Base-by-base conservation (phyloP, 306 rosid species). In the Purshia tridentata region DNA sequence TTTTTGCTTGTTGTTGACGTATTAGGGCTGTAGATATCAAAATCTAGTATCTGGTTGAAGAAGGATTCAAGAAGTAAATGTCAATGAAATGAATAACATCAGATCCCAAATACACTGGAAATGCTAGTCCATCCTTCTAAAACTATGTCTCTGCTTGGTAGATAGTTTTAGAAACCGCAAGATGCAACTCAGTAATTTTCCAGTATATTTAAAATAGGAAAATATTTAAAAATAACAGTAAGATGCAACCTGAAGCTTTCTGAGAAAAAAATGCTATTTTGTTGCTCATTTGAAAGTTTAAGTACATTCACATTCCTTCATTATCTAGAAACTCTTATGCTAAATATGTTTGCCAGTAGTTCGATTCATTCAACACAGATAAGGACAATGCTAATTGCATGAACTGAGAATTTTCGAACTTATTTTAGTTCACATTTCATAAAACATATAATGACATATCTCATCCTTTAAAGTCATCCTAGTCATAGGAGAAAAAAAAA, bases 11-110 rank as follows among this genome's bases (percentile, higher is more conserved):
- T 91, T 22, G 92, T 75, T 54, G 98, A 95, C 4, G 6, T 75
- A 54, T 82, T 76, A 10, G 86, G 81, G 69, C 86, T 87, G 84
- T 91, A 95, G 80, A 88, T 88, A 50, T 67, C 89, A 47, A 95
- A 82, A 11, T 69, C 55, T 61, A 80, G 0, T 19, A 0, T 57
- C 95, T 89, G 93, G 46, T 76, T 74, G 39, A 72, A 61, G 18
- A 72, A 84, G 62, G 40, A 65, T 62, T n/a, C 68, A 19, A 16
- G 19, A 67, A 45, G 70, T 37, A 20, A 75, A 37, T 41, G 77
- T 80, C 81, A 77, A 72, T 20, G 55, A 80, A 83, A 59, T 23
- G 35, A 75, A 76, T 58, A 59, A 19, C 14, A 53, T 8, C 54
- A 80, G 70, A 48, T 51, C 72, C 35, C 46, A 15, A 39, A 49